Evolutionary conservation across 306 rosid genomes (phyloP).

Genomic region (Mimosa bimucronata): DNA sequence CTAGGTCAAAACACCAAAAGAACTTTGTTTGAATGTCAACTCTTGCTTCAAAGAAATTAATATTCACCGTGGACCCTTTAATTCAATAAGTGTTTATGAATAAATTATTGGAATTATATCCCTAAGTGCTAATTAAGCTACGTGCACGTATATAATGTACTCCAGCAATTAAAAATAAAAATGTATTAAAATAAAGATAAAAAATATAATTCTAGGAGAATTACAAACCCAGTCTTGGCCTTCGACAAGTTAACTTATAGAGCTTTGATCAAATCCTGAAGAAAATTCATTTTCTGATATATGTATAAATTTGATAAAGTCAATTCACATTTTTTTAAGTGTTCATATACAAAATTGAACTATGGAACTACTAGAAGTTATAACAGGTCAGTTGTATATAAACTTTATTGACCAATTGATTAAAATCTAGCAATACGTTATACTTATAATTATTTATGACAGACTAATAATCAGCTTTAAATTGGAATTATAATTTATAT

Average conservation of each 20-base stretch:
- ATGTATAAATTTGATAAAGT: too few relatives aligned
- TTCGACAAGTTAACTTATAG: neutral
- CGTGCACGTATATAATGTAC: neutral
- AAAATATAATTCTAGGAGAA: neutral
- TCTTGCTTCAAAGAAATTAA: neutral
- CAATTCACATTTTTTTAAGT: too few relatives aligned
- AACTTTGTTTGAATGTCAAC: neutral
- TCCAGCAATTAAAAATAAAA: neutral
- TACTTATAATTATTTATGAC: too few relatives aligned
- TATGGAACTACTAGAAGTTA: neutral
- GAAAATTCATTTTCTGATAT: too few relatives aligned
- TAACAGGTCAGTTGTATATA: neutral
- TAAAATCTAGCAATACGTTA: neutral
- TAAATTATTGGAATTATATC: neutral
- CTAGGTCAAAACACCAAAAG: neutral
- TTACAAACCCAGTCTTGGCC: neutral
- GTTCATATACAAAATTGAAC: neutral
- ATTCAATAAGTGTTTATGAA: neutral
- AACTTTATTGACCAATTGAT: neutral
- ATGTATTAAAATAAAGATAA: neutral
- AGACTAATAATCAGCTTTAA: too few relatives aligned
- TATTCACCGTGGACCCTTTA: neutral
- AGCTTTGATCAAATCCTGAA: neutral
- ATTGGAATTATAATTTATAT: too few relatives aligned
- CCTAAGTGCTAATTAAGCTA: neutral